Base-by-base conservation (phyloP, 306 rosid species). In the Arachis stenosperma region DNA sequence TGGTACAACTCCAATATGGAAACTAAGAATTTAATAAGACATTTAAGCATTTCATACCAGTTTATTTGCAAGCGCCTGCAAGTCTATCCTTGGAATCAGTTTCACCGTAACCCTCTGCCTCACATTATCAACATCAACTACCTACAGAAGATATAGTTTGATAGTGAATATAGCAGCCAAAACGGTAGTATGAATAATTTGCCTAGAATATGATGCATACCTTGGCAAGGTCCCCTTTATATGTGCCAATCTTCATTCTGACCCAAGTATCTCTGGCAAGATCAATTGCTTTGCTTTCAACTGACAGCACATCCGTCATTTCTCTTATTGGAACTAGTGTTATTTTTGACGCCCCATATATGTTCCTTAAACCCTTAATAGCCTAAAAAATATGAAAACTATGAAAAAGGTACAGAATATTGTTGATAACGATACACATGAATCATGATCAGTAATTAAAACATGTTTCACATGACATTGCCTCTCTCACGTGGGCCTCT, bases 401-500 rank as follows among this genome's bases (percentile, higher is more conserved):
- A 73, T 43, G 4, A 36, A 9, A 30, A 5, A 30, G 3, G 59
- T 27, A 11, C 8, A 75, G 79, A 72, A 33, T 57, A 79, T 47
- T 13, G 66, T 40, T 58, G 69, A 48, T 50, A 22, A 58, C 30
- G 15, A 8, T 61, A 30, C 8, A 57, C 7, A 40, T n/a, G n/a
- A n/a, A n/a, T n/a, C n/a, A n/a, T 5, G 36, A 76, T 8, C 57
- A 52, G 6, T n/a, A 22, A 52, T 59, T 37, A 67, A 61, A 2
- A 67, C 62, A 66, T 44, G 51, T n/a, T 76, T 53, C 40, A 78
- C 36, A 70, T 48, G 27, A 65, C 66, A 48, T 51, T 87, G 92
- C 99, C 99, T 95, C 99, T 80, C 90, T 88, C 65, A 90, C 99
- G 74, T 92, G 99, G 80, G 99, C 98, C 76, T 95, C 99, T 88